Evolutionary conservation across 2,329 filamentous ascomycete species (phyloP), one percentile per base, ranked within the genome.

Genomic region (Alternaria atra): DNA sequence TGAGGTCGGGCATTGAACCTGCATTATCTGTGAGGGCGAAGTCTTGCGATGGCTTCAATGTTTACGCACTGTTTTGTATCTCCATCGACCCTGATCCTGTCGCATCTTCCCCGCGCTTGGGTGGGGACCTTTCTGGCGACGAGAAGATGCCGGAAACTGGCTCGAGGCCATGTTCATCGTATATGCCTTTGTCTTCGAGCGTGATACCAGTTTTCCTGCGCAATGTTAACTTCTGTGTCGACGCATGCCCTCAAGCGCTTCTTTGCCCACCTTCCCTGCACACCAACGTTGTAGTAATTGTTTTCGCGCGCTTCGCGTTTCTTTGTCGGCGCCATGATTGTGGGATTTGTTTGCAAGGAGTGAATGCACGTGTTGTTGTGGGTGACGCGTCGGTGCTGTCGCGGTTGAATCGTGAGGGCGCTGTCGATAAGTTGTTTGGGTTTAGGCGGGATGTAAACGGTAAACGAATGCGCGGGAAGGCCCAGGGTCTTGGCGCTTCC

Each of bases 101-200:
- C 40, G 84, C 79, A 13, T 83, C 85, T 1, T 64, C 73, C 20
- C 58, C 67, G 52, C 64, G 67, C 67, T 69, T 77, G 1, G 84
- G 81, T n/a, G 84, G 85, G 55, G 79, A 81, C 72, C 89, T 91
- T 67, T 88, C 86, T 13, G 94, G 93, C 20, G 94, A 97, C 8
- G 94, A 97, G 79, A 97, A 97, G 67, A 98, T 88, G 68, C 88
- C 88, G 35, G 94, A 91, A 60, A 97, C 86, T 35, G 92, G 90
- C 77, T 97, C 93, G 83, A 99, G 89, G 78, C 94, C 95, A 84
- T 97, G 85, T 77, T 96, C 93, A 80, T 98, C 94, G 80, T 93
- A 91, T 62, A 89, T 84, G 53, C 92, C 92, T 56, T 84, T 88
- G 73, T 97, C 92, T 72, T 89, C 87, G 32, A 98, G 80, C 1